Evolutionary conservation across 306 rosid genomes (phyloP), one percentile per base, ranked within the genome.

Genomic region (Rosa chinensis): DNA sequence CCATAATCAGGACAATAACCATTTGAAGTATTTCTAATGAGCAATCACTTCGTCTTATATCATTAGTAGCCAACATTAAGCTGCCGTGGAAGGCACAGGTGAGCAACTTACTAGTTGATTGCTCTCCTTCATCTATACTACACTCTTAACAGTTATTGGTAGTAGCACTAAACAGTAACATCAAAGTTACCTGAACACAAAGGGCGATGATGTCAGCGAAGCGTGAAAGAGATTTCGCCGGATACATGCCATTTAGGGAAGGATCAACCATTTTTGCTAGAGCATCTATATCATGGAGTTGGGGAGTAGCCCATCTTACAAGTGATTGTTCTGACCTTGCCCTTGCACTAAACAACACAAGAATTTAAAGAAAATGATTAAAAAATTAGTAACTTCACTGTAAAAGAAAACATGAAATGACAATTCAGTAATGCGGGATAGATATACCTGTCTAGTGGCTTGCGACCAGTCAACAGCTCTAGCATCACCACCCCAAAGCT

Each of bases 221-320:
- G 59, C 99, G 98, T 14, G 99, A 96, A 73, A 96, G 84, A 45
- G 99, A 96, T 80, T 96, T 96, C 0, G 98, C 98, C 58, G 99
- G 98, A 83, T 96, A 96, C 94, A 96, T 93, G 84, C 99, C 98
- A 40, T 91, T 86, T 73, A 96, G 79, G 64, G 94, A 69, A 82
- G 97, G 96, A 85, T 96, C 99, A 48, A 96, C 99, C 99, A 96
- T 93, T 88, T 91, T 96, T 23, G 97, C 94, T 77, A 96, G 87
- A 74, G 99, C 94, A 66, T 96, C 99, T 70, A 96, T 91, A 73
- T 96, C 98, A 72, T 96, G 98, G 72, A 96, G 98, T 81, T 96
- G 99, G 16, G 99, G 99, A 18, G 98, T 91, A 42, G 99, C 99
- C 99, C 99, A 96, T 77, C 99, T 90, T 73, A 96, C 99, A 50